Percentiles rank a stretch among this genome's conserved stretches.
These are phyloP conservation scores for Fusarium floridanum DNA, from an alignment of 2,329 filamentous ascomycete genomes.

Conservation along the genomic window DNA sequence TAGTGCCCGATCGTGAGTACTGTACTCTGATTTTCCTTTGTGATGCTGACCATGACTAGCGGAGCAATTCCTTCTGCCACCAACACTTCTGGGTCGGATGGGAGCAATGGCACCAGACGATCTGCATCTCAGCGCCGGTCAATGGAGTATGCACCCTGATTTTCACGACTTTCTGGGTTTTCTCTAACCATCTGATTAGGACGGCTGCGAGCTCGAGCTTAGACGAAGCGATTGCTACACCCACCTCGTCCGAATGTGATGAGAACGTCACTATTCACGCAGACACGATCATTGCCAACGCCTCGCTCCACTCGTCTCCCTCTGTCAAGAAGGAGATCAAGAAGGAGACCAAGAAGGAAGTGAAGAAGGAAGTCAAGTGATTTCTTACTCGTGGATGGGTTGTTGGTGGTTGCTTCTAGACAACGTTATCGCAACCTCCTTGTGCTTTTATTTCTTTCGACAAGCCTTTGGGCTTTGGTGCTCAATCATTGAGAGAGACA, in stretches of 20 bases:
- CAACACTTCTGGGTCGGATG: conserved; percentile 20
- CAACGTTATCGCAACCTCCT: conserved; percentile 1
- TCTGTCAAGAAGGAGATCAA: conserved; percentile 57
- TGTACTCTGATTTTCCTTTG: not conserved
- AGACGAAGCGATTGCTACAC: conserved; percentile 55
- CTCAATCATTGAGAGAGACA: conserved; percentile 43
- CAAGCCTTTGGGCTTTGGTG: conserved; percentile 36
- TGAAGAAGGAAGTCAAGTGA: conserved; percentile 48
- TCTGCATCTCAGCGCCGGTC: conserved; percentile 51
- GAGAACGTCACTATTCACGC: conserved; percentile 68
- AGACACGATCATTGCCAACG: conserved; percentile 61
- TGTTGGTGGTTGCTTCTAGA: not conserved
- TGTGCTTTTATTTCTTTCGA: conserved; percentile 25
- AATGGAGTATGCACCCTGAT: conserved; percentile 51
- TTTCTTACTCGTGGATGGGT: not conserved
- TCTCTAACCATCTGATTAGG: conserved; percentile 54
- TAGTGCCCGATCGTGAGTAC: conserved; percentile 49
- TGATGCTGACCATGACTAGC: conserved; percentile 26
- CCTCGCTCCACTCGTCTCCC: conserved; percentile 62
- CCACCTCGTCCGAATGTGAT: conserved; percentile 63
- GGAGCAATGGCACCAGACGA: conserved; percentile 41
- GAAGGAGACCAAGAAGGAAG: conserved; percentile 49
- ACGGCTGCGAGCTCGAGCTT: conserved; percentile 56
- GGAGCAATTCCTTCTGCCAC: conserved; percentile 1
- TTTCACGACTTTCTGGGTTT: conserved; percentile 40